Evolutionary conservation across 2,329 filamentous ascomycete species (phyloP).

Genomic region (Pyricularia sp.): DNA sequence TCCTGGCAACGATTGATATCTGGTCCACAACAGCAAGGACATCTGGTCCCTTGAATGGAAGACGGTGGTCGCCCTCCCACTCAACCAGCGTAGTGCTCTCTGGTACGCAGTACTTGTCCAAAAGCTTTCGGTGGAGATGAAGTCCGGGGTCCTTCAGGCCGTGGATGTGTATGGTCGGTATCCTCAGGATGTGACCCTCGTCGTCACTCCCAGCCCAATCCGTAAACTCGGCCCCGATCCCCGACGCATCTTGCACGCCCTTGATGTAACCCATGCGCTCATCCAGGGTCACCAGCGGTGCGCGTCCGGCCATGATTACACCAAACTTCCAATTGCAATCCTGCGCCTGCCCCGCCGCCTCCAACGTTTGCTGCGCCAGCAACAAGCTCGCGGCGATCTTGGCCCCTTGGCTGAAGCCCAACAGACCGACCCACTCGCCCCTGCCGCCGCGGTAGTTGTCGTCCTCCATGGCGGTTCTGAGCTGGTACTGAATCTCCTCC

Average conservation of each 20-base stretch:
- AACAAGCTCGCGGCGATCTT: slow-evolving; percentile 52
- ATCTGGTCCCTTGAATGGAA: slow-evolving; percentile 60
- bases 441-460: slow-evolving; percentile 40
- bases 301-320: slow-evolving; percentile 51
- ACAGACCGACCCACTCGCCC: slow-evolving; percentile 48
- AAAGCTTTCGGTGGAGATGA: slow-evolving; percentile 44
- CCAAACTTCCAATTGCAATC: slow-evolving; percentile 45
- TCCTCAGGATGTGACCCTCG: slow-evolving; percentile 38
- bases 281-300: slow-evolving; percentile 46
- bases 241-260: slow-evolving; percentile 9
- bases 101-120: slow-evolving; percentile 49
- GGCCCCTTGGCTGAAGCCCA: slow-evolving; percentile 61
- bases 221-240: slow-evolving; percentile 23
- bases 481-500: slow-evolving; percentile 8
- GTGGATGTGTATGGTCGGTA: slow-evolving; percentile 62
- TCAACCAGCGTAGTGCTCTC: slow-evolving; percentile 50
- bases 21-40: slow-evolving; percentile 27
- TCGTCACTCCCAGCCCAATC: slow-evolving; percentile 26
- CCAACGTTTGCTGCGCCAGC: slow-evolving; percentile 48
- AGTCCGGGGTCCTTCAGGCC: slow-evolving; percentile 52
- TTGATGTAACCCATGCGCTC: slow-evolving; percentile 7
- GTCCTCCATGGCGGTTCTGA: slow-evolving; percentile 33
- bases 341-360: background rate
- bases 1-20: background rate
- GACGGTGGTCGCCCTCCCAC: slow-evolving; percentile 64